Base-by-base conservation (phyloP, 352 stramenopile genomes). In the Globisporangium cederbergense region DNA sequence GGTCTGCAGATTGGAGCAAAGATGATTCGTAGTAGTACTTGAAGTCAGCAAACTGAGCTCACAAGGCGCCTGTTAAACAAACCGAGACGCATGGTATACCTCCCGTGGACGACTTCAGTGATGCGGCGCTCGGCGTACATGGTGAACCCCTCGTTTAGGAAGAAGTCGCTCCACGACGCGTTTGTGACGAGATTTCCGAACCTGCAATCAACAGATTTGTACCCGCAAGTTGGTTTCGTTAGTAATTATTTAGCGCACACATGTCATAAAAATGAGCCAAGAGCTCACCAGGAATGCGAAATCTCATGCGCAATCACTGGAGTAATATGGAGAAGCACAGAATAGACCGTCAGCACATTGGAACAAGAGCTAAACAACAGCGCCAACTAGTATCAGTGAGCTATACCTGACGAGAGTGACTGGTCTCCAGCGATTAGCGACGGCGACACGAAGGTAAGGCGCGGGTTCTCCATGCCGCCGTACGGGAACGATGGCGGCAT, bases 391-490 rank as follows among this genome's bases (percentile, higher is more conserved):
- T 18, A 46, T 38, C 34, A 38, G 34, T 38, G 34, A 38, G 3
- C 10, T 71, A 28, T 69, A 91, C 82, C 80, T 9, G 81, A 90
- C 55, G 81, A 83, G 5, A 93, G 74, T 3, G 86, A 95, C 47
- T 89, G 81, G 32, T 95, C 86, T 1, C 87, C 85, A n/a, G 78
- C 78, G 64, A 95, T 75, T 18, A 88, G 80, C 20, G 76, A 88
- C 40, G 84, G 87, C 28, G 87, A 93, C 56, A 91, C 72, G 55
- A 91, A 98, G 10, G 91, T 97, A 42, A 97, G 77, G 34, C 89
- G 82, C 9, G 92, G 92, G 75, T 98, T 98, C 74, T 99, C 97
- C 97, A 99, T 99, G n/a, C 97, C 97, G 40, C 97, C 97, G 73
- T 99, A 99, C 0, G 89, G 87, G 62, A 97, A 97, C n/a, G 81